A percentile compares a stretch with the other conserved stretches of the same genome.
Evolutionary conservation across 805 yeast species (phyloP).

Genomic region (Myxozyma geophila): DNA sequence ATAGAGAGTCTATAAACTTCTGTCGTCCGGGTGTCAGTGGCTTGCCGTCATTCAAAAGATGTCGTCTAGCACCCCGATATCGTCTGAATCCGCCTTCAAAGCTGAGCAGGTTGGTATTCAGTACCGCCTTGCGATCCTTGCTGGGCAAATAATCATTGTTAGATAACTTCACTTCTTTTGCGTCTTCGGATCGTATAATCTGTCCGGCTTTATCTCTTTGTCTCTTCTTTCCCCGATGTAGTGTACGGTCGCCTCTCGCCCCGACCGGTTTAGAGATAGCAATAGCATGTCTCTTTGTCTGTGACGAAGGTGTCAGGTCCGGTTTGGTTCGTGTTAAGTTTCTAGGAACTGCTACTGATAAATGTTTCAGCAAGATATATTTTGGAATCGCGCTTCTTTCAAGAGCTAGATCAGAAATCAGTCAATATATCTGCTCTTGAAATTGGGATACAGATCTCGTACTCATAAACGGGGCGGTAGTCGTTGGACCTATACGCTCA

Average conservation of each 20-base stretch:
- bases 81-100: not conserved
- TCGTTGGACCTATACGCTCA: conserved; percentile 7
- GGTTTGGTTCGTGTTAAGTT: no score
- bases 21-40: conserved; percentile 3
- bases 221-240: not conserved
- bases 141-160: no score
- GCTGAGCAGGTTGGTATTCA: no score
- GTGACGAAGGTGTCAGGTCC: not conserved
- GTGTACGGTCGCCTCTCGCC: not conserved
- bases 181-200: no score
- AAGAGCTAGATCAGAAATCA: not conserved
- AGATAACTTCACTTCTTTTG: no score
- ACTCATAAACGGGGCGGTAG: conserved; percentile 7
- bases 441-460: not conserved
- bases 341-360: not conserved
- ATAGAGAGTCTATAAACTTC: conserved; percentile 6
- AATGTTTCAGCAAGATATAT: not conserved
- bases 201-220: not conserved
- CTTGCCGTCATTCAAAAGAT: conserved; percentile 1
- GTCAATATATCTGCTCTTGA: not conserved
- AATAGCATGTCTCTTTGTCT: not conserved
- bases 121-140: no score
- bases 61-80: not conserved
- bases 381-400: not conserved
- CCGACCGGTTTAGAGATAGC: not conserved